phyloP scores from a whole-genome alignment of 306 rosid species.

The Fagus crenata region DNA sequence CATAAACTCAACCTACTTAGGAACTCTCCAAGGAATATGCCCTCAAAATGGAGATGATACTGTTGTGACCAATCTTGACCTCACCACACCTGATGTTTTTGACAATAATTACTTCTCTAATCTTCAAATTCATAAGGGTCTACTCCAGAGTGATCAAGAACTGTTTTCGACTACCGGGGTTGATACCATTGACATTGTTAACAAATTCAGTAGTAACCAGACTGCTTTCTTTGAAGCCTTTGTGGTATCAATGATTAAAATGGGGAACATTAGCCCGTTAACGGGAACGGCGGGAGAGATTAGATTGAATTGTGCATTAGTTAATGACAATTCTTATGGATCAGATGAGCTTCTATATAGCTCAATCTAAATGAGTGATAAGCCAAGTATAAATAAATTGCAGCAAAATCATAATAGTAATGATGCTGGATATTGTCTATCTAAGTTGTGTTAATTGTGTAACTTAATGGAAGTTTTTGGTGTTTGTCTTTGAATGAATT shows the following conservation, averaged over 20 bases:
- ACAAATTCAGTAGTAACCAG: not conserved
- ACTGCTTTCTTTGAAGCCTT: slow-evolving; percentile 20
- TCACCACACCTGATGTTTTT: slow-evolving; percentile 1
- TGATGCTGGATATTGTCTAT: too few relatives aligned
- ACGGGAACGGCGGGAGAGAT: slow-evolving; percentile 22
- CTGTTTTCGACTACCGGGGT: slow-evolving; percentile 19
- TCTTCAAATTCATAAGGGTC: not conserved
- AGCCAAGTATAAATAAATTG: not conserved
- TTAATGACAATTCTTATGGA: slow-evolving; percentile 8
- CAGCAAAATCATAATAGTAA: too few relatives aligned
- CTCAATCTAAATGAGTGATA: not conserved
- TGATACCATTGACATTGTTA: slow-evolving; percentile 15
- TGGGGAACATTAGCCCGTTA: slow-evolving; percentile 27
- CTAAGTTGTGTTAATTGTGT: too few relatives aligned
- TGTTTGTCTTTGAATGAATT: too few relatives aligned
- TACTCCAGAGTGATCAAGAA: slow-evolving; percentile 26
- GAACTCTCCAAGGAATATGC: slow-evolving; percentile 13
- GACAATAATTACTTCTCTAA: slow-evolving; percentile 28
- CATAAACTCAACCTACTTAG: slow-evolving; percentile 18
- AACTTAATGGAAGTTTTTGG: too few relatives aligned
- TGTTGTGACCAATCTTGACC: slow-evolving; percentile 11
- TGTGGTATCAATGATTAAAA: slow-evolving; percentile 29
- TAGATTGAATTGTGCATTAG: slow-evolving; percentile 22
- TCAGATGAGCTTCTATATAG: slow-evolving; percentile 11
- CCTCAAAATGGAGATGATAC: slow-evolving; percentile 9